Conservation (phyloP, 305 asterid species). For the Solanum aculeatissimum region DNA sequence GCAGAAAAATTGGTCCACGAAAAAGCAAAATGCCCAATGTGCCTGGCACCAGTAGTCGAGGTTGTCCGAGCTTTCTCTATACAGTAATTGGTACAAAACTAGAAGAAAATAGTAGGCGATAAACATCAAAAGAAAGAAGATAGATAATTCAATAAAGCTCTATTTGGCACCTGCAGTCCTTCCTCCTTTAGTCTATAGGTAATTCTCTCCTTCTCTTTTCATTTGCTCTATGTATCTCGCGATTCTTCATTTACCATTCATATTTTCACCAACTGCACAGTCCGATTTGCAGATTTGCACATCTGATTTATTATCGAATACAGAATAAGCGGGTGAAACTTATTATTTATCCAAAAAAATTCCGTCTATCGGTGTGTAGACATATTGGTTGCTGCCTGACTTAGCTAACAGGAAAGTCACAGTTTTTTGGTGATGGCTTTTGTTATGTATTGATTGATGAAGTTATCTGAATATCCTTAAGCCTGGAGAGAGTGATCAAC, state of each 20-base stretch:
- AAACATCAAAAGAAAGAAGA: neutral
- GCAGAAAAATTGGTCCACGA: conserved; percentile 45
- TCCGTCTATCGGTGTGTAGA: neutral
- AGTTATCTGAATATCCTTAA: neutral
- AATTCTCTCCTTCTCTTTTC: neutral
- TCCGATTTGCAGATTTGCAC: neutral
- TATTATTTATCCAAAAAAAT: neutral
- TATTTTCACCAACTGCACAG: neutral
- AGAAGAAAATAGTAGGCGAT: neutral
- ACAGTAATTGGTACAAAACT: conserved; percentile 16
- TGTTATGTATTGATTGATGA: neutral
- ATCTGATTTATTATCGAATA: neutral
- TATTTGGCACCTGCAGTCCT: conserved; percentile 1
- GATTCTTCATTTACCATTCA: neutral
- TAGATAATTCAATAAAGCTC: conserved; percentile 1
- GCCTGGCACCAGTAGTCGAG: conserved; percentile 71
- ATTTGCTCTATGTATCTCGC: neutral
- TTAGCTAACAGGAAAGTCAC: conserved; percentile 8
- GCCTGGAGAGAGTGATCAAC: neutral
- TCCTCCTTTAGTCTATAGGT: conserved; percentile 23
- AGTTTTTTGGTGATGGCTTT: conserved; percentile 10
- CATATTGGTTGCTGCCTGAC: neutral
- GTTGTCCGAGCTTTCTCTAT: conserved; percentile 55
- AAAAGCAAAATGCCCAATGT: conserved; percentile 77
- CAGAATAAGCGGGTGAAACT: conserved; percentile 4